A percentile compares a stretch with the other conserved stretches of the same genome.
Conservation (phyloP, 805 yeast species). For the Yamadazyma laniorum region DNA sequence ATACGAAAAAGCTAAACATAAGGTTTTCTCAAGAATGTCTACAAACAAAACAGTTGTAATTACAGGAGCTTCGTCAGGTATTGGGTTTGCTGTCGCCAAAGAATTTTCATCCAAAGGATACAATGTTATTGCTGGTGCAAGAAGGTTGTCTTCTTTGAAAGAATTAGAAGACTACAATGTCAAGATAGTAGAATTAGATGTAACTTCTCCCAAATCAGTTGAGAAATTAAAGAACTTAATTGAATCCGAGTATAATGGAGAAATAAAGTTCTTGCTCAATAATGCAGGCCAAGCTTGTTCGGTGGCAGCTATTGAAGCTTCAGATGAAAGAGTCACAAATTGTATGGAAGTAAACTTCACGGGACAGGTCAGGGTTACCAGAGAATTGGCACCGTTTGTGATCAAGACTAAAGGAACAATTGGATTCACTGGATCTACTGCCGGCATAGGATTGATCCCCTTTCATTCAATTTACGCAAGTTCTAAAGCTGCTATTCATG, state of each 20-base stretch:
- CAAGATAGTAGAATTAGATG: slow-evolving; percentile 30
- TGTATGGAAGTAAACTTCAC: slow-evolving; percentile 34
- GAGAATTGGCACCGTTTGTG: slow-evolving; percentile 27
- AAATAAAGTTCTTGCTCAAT: slow-evolving; percentile 34
- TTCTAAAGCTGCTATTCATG: slow-evolving; percentile 22
- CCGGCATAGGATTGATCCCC: slow-evolving; percentile 26
- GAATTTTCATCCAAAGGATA: slow-evolving; percentile 44
- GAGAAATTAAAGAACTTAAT: slow-evolving; percentile 19
- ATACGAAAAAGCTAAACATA: too few species aligned
- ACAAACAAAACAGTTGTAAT: slow-evolving; percentile 40
- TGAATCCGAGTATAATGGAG: slow-evolving; percentile 25
- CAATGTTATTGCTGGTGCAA: slow-evolving; percentile 33
- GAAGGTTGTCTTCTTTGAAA: slow-evolving; percentile 25
- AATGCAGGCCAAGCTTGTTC: slow-evolving; percentile 35
- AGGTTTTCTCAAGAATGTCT: too few species aligned
- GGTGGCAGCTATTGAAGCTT: slow-evolving; percentile 26
- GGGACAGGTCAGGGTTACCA: slow-evolving; percentile 33
- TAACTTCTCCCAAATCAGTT: slow-evolving; percentile 28
- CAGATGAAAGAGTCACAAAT: slow-evolving; percentile 17
- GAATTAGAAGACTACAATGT: slow-evolving; percentile 23
- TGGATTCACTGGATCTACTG: slow-evolving; percentile 35
- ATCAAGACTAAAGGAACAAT: slow-evolving; percentile 34
- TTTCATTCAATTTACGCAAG: slow-evolving; percentile 30
- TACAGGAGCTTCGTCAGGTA: slow-evolving; percentile 51
- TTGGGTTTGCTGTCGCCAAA: slow-evolving; percentile 41